These are phyloP conservation scores for Trichocladium antarcticum DNA, from an alignment of 495 filamentous ascomycete genomes.

Conservation along the genomic window DNA sequence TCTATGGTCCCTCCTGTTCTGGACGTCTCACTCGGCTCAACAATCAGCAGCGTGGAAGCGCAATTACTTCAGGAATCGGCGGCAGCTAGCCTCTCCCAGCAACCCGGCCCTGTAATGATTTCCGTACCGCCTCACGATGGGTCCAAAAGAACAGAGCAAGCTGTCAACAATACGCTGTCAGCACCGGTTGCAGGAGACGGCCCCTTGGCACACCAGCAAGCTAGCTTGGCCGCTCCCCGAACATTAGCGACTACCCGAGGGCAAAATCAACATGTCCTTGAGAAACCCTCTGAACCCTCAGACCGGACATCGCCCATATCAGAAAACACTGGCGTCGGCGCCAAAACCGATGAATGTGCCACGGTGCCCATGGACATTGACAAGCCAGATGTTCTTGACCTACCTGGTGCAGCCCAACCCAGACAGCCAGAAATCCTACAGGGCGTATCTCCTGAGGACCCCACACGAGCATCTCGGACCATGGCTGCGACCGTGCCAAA, in stretches of 20 bases:
- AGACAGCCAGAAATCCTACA: neutral
- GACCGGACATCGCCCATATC: neutral
- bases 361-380: constrained; percentile 14
- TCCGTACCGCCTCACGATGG: neutral
- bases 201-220: neutral
- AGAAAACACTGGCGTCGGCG: neutral
- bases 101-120: neutral
- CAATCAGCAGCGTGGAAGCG: constrained; percentile 27
- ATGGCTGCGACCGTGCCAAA: neutral
- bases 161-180: too few species aligned
- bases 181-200: neutral
- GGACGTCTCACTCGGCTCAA: neutral
- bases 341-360: neutral
- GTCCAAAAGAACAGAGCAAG: neutral
- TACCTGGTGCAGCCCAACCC: neutral
- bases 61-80: constrained; percentile 34
- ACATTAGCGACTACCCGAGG: neutral
- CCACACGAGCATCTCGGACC: neutral
- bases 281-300: neutral
- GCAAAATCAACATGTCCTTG: neutral
- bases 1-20: constrained; percentile 8
- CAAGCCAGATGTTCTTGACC: neutral
- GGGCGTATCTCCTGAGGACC: neutral
- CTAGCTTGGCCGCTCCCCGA: neutral
- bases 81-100: constrained; percentile 15